These are phyloP conservation scores for Neostapfia colusana DNA, from an alignment of 176 grass and related monocot genomes.

Conservation along the genomic window DNA sequence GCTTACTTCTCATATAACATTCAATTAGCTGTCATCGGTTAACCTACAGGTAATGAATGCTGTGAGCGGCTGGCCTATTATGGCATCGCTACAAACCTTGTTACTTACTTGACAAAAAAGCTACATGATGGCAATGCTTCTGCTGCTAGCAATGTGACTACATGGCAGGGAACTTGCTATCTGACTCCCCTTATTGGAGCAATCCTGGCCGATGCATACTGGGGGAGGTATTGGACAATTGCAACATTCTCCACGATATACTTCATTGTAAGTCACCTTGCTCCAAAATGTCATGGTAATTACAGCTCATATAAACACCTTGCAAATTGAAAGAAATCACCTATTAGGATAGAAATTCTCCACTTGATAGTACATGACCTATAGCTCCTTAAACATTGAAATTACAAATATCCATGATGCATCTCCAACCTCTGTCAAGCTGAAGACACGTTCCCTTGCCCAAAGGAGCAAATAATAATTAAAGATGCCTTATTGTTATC, in stretches of 20 bases:
- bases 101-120: conserved; percentile 81
- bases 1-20: not conserved
- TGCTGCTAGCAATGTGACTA: conserved; percentile 79
- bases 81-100: conserved; percentile 83
- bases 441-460: not conserved
- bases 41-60: conserved; percentile 76
- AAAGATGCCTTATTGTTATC: not conserved
- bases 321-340: not conserved
- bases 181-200: conserved; percentile 78
- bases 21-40: not conserved
- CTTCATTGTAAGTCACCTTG: conserved; percentile 67
- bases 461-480: not conserved
- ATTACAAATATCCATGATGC: not conserved
- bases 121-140: conserved; percentile 78
- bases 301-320: not conserved
- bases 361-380: not conserved
- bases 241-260: conserved; percentile 78
- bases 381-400: not conserved
- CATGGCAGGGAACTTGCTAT: conserved; percentile 88
- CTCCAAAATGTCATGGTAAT: not conserved
- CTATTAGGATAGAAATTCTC: not conserved
- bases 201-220: conserved; percentile 85
- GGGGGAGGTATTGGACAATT: conserved; percentile 91
- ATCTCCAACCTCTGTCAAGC: conserved; percentile 1
- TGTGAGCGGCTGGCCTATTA: conserved; percentile 84